Evolutionary conservation across 495 filamentous ascomycete species (phyloP), one percentile per base, ranked within the genome.

Genomic region (Venustampulla echinocandica): DNA sequence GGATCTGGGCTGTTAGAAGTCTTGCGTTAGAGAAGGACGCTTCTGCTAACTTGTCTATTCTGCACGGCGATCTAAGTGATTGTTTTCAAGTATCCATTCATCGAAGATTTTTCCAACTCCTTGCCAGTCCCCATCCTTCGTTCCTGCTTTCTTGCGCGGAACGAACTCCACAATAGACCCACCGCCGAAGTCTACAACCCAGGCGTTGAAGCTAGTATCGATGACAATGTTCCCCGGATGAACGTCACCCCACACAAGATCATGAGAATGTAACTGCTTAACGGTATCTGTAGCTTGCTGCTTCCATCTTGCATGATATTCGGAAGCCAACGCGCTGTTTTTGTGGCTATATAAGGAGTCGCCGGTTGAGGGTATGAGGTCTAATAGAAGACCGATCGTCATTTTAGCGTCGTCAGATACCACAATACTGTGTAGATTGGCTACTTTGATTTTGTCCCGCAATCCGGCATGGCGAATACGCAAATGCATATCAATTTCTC

Each of bases 311-410:
- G 13, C 27, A 37, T 38, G 33, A 22, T 47, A 22, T 17, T 24
- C 27, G 27, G 27, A 30, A 30, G 27, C 27, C 13, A 30, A 30
- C 27, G 27, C 27, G 27, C 27, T 30, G 27, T 30, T 30, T 30
- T 30, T 30, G 27, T 30, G 27, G 39, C 30, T 39, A 27, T 38
- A 10, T 25, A 46, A 36, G 21, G 43, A 46, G 4, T 46, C 43
- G 43, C 43, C 25, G 19, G 19, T 34, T 36, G 43, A 34, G 43
- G 43, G 43, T 36, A 46, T 46, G 21, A 46, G 15, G 43, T 36
- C 43, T 11, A 46, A 46, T 36, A 46, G 30, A 7, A 46, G 43
- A 36, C 43, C 43, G 30, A 46, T 34, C 43, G 43, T 46, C 43
- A 46, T 46, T 17, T 46, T 36, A 34, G 43, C 30, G 25, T 46